Conservation (phyloP, 345 rosid genomes). For the Salix brachista region DNA sequence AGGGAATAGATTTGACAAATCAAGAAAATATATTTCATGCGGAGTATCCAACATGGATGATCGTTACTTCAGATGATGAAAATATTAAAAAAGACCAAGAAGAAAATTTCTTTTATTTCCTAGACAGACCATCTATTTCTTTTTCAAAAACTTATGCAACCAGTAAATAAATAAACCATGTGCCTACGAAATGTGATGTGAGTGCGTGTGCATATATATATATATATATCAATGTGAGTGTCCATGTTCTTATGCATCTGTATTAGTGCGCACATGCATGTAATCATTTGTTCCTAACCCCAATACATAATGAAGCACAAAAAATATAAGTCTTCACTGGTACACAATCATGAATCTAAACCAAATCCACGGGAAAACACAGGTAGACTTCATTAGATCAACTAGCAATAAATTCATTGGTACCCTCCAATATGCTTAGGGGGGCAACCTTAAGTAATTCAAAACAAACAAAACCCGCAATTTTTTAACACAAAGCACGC, state of each 20-base stretch:
- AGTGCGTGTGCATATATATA: too few species aligned
- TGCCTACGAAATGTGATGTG: too few species aligned
- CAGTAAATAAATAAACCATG: not conserved
- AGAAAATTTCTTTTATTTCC: not conserved
- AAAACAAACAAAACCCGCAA: slow-evolving; percentile 20
- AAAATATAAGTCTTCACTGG: not conserved
- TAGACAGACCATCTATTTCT: not conserved
- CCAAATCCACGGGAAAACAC: not conserved
- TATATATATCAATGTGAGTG: not conserved
- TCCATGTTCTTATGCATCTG: not conserved
- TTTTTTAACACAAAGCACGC: slow-evolving; percentile 20
- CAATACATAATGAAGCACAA: not conserved
- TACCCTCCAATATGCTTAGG: slow-evolving; percentile 1
- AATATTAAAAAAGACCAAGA: not conserved
- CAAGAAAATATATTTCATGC: not conserved
- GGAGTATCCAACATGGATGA: not conserved
- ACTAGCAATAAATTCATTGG: slow-evolving; percentile 7
- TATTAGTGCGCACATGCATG: not conserved
- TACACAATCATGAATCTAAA: not conserved
- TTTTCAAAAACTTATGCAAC: too few species aligned
- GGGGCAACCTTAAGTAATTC: slow-evolving; percentile 14
- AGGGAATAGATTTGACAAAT: not conserved
- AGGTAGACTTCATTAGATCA: not conserved
- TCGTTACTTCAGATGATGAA: not conserved
- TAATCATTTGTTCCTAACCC: slow-evolving; percentile 2